Conservation (phyloP, 305 asterid species). For the Solanum hybrid region DNA sequence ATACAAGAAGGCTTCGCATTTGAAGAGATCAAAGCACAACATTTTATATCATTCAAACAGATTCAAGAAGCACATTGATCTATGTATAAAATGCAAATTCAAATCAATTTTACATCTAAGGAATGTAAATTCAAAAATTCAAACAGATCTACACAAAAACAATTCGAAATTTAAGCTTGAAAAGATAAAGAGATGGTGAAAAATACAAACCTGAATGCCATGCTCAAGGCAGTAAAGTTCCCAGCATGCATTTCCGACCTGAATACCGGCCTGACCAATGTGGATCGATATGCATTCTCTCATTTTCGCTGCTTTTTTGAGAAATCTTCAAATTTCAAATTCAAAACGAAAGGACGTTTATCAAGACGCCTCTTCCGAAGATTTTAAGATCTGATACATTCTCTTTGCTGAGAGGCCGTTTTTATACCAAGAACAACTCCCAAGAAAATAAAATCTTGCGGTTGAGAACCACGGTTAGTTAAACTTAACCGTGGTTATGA, state of each 20-base stretch:
- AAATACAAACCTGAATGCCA: constrained; percentile 13
- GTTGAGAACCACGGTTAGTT: constrained; percentile 1
- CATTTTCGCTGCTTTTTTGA: background rate
- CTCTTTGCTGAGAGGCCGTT: background rate
- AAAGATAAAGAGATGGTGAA: background rate
- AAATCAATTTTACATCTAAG: background rate
- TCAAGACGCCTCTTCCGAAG: constrained; percentile 14
- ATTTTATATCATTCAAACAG: background rate
- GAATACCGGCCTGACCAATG: constrained; percentile 24
- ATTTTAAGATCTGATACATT: background rate
- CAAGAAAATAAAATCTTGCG: background rate
- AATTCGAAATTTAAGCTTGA: background rate
- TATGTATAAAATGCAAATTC: background rate
- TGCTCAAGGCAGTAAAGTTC: constrained; percentile 24
- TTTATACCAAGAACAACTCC: background rate
- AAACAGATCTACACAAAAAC: background rate
- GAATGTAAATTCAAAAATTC: background rate
- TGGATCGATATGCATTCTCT: constrained; percentile 24
- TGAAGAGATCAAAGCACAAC: background rate
- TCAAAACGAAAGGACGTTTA: constrained; percentile 8
- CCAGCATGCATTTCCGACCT: constrained; percentile 27
- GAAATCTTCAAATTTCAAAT: background rate
- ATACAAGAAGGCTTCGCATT: background rate
- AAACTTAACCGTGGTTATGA: background rate
- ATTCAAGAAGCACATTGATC: background rate